Base-by-base conservation (phyloP, 257 asterid genomes). In the Orobanche coerulescens region DNA sequence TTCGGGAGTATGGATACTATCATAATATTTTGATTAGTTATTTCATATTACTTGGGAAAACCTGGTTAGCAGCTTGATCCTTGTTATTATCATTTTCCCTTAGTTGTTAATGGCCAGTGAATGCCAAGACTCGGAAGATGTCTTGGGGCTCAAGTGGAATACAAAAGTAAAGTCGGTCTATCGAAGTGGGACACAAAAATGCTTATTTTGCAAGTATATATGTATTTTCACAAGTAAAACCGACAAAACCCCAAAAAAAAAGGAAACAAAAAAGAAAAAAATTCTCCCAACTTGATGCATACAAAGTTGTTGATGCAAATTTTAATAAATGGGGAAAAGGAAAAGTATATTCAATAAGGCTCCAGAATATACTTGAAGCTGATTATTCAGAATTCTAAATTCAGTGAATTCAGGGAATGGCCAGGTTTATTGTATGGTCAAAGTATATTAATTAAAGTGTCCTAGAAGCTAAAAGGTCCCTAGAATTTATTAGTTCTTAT, bases 91-190 rank as follows among this genome's bases (percentile, higher is more conserved):
- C 2, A 56, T 54, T 34, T 65, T n/a, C 53, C 43, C 28, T 42
- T 33, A 23, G 64, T 58, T 31, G 54, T 44, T 54, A 36, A 60
- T n/a, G 43, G 42, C 66, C 54, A 34, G 36, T 11, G 15, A 14
- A 4, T 10, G 40, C 28, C 13, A 23, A 43, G 39, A 39, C 26
- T 28, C 40, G n/a, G 14, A 8, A 47, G 53, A 23, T 47, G 42
- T 64, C 34, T 15, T 23, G n/a, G 61, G 37, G 10, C 46, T 30
- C 22, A 51, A 28, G 42, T 1, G 28, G 44, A 31, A 23, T 25
- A 16, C 24, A 16, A 52, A 51, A 4, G 18, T 5, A 31, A 54
- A 43, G 6, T 55, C 39, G 7, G 46, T 13, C 26, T 60, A 9
- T 13, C 57, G 65, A 66, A 43, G 8, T 36, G 51, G 15, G 15